phyloP scores from a whole-genome alignment of 345 rosid genomes.

The Rhodomyrtus tomentosa region DNA sequence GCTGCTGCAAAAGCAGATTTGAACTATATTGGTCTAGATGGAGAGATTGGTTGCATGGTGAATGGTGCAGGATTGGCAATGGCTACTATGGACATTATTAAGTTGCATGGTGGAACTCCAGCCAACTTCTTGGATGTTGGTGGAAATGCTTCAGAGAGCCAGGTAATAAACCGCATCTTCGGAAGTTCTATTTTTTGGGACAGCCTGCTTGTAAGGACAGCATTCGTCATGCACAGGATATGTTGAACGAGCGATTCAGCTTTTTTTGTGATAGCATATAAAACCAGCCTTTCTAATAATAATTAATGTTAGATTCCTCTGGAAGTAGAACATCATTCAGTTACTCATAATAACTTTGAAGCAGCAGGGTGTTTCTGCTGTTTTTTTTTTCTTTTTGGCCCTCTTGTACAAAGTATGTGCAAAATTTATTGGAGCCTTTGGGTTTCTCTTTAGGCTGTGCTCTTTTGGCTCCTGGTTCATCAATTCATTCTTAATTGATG shows the following conservation, averaged over 20 bases:
- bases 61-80: slow-evolving; percentile 99
- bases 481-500: neutral
- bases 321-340: neutral
- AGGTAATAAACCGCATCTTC: slow-evolving; percentile 33
- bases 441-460: neutral
- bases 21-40: slow-evolving; percentile 96
- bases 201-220: neutral
- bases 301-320: neutral
- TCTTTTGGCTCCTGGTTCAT: neutral
- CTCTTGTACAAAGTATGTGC: neutral
- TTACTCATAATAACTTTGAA: neutral
- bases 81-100: slow-evolving; percentile 99
- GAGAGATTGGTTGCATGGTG: slow-evolving; percentile 99
- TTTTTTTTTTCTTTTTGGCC: neutral
- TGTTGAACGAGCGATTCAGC: neutral
- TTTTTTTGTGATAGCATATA: neutral
- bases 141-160: slow-evolving; percentile 95
- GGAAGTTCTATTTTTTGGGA: neutral
- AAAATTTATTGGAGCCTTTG: neutral
- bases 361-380: neutral
- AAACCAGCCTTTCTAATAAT: neutral
- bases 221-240: neutral
- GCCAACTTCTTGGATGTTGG: slow-evolving; percentile 99
- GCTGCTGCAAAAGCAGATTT: slow-evolving; percentile 93
- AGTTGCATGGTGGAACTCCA: slow-evolving; percentile 97